Conservation (phyloP, 331 rosid genomes). For the Erythrophleum ivorense region DNA sequence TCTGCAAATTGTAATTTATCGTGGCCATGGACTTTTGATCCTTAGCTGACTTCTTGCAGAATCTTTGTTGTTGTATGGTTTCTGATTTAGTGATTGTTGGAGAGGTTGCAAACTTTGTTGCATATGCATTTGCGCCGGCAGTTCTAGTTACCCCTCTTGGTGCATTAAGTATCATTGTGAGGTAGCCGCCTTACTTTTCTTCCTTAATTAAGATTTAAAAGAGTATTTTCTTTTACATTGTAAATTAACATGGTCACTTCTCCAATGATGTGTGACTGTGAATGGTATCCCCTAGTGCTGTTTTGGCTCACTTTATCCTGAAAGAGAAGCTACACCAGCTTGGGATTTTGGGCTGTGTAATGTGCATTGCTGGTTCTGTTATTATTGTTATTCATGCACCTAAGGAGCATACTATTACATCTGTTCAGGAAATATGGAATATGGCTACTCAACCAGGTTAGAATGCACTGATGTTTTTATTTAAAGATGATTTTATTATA, state of each 20-base stretch:
- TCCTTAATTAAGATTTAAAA: constrained; percentile 9
- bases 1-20: constrained; percentile 20
- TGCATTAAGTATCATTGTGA: constrained; percentile 83
- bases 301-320: constrained; percentile 80
- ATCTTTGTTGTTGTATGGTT: constrained; percentile 49
- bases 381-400: constrained; percentile 84
- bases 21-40: constrained; percentile 31
- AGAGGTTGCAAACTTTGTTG: constrained; percentile 82
- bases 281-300: constrained; percentile 62
- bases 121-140: constrained; percentile 93
- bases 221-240: constrained; percentile 2
- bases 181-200: constrained; percentile 52
- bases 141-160: constrained; percentile 93
- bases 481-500: background rate
- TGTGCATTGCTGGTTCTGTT: constrained; percentile 83
- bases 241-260: constrained; percentile 6
- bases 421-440: constrained; percentile 80
- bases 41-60: constrained; percentile 51
- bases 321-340: constrained; percentile 75
- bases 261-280: constrained; percentile 28
- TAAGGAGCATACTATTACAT: constrained; percentile 60
- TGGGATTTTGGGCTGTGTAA: constrained; percentile 81
- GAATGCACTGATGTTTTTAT: constrained; percentile 24
- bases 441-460: constrained; percentile 94
- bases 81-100: constrained; percentile 85